Evolutionary conservation across 116 monocot genomes (phyloP), one percentile per base, ranked within the genome.

Genomic region (Posidonia oceanica): DNA sequence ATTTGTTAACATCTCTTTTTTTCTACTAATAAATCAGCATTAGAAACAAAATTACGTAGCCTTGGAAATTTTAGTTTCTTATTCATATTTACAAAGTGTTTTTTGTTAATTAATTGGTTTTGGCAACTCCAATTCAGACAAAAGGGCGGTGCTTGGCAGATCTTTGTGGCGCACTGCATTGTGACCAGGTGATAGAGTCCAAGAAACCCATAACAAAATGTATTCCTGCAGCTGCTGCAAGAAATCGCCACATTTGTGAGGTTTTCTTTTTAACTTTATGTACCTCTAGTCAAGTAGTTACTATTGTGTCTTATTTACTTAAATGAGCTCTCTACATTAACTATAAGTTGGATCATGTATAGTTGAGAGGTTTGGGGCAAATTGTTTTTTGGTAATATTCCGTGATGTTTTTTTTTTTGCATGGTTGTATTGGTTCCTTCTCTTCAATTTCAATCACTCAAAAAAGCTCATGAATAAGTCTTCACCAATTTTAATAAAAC

Each of bases 171-270:
- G 92, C 92, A 44, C 69, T 97, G 61, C 97, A 97, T 71, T 97
- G 97, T 63, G 97, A 92, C 71, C 74, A 68, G 61, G 72, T 92
- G 67, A 75, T 68, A 0, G 89, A 91, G 71, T 71, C 82, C 59
- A 97, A 92, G 77, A 97, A 85, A 58, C 68, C 74, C 29, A 89
- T 92, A 83, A 70, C 75, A 39, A 95, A 87, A 80, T 97, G 97
- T 63, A 97, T 89, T 80, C 87, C 92, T 72, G 85, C 92, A 66
- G 97, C 97, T 77, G 83, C 73, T 68, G 83, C 87, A 77, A 89
- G 80, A 76, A 97, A 97, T 65, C 97, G 70, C 60, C 97, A 92
- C 69, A 80, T 87, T 72, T 97, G 97, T 76, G 97, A 97, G 97
- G 97, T 97, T 54, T 67, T 78, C 61, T 72, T 36, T 29, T 14